Conservation (phyloP, 495 filamentous ascomycete genomes). For the Cenococcum geophilum region DNA sequence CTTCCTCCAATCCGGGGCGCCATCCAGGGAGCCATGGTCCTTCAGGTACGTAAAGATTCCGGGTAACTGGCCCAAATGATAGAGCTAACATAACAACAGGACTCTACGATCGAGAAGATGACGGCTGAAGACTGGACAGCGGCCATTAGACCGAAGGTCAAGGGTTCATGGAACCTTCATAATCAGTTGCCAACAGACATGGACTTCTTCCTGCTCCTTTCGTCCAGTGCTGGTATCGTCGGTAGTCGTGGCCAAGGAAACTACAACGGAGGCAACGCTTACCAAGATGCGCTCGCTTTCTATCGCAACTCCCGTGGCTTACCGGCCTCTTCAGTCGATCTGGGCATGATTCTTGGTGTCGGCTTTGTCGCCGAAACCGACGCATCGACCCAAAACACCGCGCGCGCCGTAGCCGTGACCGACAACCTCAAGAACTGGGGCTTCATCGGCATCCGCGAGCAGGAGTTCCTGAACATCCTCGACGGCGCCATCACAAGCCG, state of each 20-base stretch:
- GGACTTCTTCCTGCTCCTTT: slow-evolving; percentile 16
- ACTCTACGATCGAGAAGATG: neutral
- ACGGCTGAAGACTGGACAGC: neutral
- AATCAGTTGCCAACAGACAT: slow-evolving; percentile 4
- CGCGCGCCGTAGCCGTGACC: no score
- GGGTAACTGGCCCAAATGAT: neutral
- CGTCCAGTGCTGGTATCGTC: slow-evolving; percentile 9
- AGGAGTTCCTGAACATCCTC: no score
- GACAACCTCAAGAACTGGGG: no score
- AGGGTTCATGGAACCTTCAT: slow-evolving; percentile 17
- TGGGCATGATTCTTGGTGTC: neutral
- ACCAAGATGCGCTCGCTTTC: slow-evolving; percentile 9
- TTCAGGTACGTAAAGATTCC: slow-evolving; percentile 13
- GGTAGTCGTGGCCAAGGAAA: slow-evolving; percentile 10
- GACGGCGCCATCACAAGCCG: no score
- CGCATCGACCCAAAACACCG: no score
- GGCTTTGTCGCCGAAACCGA: slow-evolving; percentile 3
- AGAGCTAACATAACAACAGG: neutral
- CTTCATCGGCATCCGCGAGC: no score
- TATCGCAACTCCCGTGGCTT: neutral
- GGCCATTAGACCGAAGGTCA: slow-evolving; percentile 5
- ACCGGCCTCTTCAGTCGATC: neutral
- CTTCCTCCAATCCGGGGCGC: neutral
- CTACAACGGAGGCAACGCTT: slow-evolving; percentile 14
- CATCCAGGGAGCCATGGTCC: slow-evolving; percentile 8